Conservation (phyloP, 441 rosid species). For the Kokia cookei region DNA sequence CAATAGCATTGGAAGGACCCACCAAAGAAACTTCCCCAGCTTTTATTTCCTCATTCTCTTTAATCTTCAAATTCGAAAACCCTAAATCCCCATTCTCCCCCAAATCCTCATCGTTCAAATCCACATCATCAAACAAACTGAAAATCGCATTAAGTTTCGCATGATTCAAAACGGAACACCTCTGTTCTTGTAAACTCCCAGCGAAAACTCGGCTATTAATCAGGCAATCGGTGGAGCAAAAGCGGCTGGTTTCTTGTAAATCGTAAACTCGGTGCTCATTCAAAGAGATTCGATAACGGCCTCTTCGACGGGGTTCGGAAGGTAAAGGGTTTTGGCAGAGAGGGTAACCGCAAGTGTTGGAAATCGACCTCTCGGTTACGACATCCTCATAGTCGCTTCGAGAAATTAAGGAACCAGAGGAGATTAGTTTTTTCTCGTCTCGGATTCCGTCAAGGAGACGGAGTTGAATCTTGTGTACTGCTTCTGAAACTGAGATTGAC, state of each 20-base stretch:
- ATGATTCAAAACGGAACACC: conserved; percentile 38
- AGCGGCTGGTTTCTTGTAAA: conserved; percentile 49
- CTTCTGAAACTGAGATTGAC: conserved; percentile 32
- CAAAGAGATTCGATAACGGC: conserved; percentile 59
- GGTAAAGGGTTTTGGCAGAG: conserved; percentile 46
- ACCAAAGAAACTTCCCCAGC: conserved; percentile 32
- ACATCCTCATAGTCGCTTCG: conserved; percentile 68
- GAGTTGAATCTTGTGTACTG: conserved; percentile 57
- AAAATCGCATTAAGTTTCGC: conserved; percentile 40
- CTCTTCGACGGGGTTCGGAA: conserved; percentile 44
- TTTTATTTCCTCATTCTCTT: conserved; percentile 39
- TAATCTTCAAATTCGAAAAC: conserved; percentile 46
- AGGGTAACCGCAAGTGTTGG: conserved; percentile 69
- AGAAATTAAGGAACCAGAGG: conserved; percentile 60
- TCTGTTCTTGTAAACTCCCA: conserved; percentile 47
- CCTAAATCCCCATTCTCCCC: conserved; percentile 41
- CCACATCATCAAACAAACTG: conserved; percentile 32
- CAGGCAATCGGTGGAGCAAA: conserved; percentile 59
- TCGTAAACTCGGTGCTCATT: conserved; percentile 80
- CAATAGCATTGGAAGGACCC: conserved; percentile 81
- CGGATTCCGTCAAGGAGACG: conserved; percentile 56
- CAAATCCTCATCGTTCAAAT: conserved; percentile 19
- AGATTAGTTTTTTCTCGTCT: conserved; percentile 52
- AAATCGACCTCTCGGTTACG: conserved; percentile 59
- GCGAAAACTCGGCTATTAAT: conserved; percentile 50